Evolutionary conservation across 2,329 filamentous ascomycete genomes (phyloP).

Genomic region (Diaporthe destruens): DNA sequence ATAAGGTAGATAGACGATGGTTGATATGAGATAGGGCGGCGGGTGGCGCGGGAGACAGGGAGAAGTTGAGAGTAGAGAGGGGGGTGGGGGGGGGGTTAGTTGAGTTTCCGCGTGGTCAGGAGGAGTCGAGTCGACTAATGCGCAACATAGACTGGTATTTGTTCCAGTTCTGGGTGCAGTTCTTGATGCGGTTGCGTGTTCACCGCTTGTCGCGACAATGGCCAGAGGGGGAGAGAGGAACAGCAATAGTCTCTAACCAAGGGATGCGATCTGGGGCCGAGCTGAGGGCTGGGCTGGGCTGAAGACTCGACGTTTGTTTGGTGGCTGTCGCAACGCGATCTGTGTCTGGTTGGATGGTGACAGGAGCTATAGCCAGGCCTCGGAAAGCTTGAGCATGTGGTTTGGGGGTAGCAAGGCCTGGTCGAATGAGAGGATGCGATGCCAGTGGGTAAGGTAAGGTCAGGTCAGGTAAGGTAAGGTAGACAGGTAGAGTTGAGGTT

Average conservation of each 20-base stretch:
- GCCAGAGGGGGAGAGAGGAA: background rate
- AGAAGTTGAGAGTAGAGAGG: background rate
- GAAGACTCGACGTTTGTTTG: background rate
- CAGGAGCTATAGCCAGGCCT: conserved; percentile 20
- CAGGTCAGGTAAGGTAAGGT: conserved; percentile 27
- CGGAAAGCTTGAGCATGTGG: conserved; percentile 1
- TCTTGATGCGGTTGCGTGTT: background rate
- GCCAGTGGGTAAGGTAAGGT: conserved; percentile 14
- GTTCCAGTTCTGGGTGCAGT: background rate
- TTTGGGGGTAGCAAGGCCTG: background rate
- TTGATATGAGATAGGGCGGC: conserved; percentile 23
- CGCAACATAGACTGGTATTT: background rate
- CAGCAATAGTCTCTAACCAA: background rate
- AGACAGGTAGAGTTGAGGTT: conserved; percentile 24
- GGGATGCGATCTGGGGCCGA: conserved; percentile 3
- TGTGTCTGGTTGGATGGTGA: background rate
- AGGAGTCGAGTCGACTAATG: conserved; percentile 9
- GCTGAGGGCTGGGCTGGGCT: conserved; percentile 25
- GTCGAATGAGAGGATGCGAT: conserved; percentile 5
- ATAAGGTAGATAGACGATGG: conserved; percentile 1
- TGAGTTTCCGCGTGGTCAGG: background rate
- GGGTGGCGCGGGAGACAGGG: conserved; percentile 33
- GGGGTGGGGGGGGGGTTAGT: background rate
- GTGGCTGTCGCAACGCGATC: conserved; percentile 7
- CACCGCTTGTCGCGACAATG: conserved; percentile 21